phyloP scores from a whole-genome alignment of 176 grass and related monocot species.

The Triticum turgidum region DNA sequence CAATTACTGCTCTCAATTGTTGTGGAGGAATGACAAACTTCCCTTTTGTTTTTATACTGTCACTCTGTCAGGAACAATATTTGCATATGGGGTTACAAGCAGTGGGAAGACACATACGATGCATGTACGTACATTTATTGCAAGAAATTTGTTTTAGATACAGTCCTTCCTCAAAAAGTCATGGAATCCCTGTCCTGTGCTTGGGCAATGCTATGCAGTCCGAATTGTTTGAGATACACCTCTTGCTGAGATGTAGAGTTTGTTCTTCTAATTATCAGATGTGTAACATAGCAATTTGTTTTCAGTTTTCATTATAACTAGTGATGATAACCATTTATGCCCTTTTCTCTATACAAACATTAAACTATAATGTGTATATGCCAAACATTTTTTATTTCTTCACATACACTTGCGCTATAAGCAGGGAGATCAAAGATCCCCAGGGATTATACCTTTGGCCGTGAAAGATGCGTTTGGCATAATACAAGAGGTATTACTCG shows the following conservation, averaged over 20 bases:
- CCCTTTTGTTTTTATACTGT: conserved; percentile 6
- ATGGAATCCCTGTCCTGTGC: neutral
- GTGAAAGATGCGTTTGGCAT: conserved; percentile 99
- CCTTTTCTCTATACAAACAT: conserved; percentile 20
- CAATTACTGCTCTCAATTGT: neutral
- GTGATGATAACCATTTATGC: neutral
- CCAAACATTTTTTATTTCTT: conserved; percentile 23
- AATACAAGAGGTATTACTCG: conserved; percentile 87
- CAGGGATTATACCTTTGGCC: conserved; percentile 99
- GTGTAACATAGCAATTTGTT: neutral
- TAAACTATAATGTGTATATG: neutral
- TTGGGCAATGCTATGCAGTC: neutral
- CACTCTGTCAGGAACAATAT: conserved; percentile 80
- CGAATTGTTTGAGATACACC: neutral
- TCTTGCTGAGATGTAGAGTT: conserved; percentile 9
- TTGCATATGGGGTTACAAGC: conserved; percentile 99
- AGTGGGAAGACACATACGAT: conserved; percentile 99
- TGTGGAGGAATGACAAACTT: neutral
- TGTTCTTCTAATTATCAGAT: conserved; percentile 8
- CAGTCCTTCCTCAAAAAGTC: neutral
- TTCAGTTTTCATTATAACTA: conserved; percentile 16
- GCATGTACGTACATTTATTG: conserved; percentile 72
- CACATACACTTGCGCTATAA: conserved; percentile 28
- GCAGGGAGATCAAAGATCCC: conserved; percentile 98
- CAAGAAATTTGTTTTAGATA: conserved; percentile 9